Base-by-base conservation (phyloP, 2,329 filamentous ascomycete genomes). In the Aspergillus persii region DNA sequence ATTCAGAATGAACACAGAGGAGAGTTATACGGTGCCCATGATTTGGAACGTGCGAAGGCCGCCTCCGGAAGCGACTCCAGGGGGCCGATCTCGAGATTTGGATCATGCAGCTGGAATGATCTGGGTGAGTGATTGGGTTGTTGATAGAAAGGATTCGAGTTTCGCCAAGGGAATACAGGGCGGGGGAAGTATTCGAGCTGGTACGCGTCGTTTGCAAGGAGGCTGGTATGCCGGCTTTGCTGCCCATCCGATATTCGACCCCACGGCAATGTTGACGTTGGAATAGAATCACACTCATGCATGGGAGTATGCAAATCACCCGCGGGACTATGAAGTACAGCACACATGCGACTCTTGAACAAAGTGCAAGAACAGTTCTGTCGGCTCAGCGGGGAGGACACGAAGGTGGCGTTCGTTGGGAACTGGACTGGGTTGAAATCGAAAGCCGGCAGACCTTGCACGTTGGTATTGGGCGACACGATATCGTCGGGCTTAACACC, bases 281-380 rank as follows among this genome's bases (percentile, higher is more conserved):
- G 36, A 6, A n/a, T 15, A 41, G 36, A 41, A n/a, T 41, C 36
- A n/a, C 36, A 41, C 36, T 41, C 36, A n/a, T n/a, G 36, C 36
- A 41, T 57, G 27, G 54, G 54, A 27, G 54, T 57, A 36, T 57
- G 54, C 8, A 57, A 50, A n/a, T 57, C 54, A 1, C 54, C 54
- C 18, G 54, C 54, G 5, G 54, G 54, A 9, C 54, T 53, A 46
- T 57, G 49, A 15, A 57, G 33, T 6, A 57, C 54, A n/a, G 54
- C 54, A 41, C 54, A 56, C 56, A 58, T 58, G 27, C 30, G 54
- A 41, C 23, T 41, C 36, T 41, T 41, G 36, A 41, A 41, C 36
- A 41, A 2, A 15, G 36, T 41, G 36, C 36, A 41, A 15, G 36
- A 41, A 41, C 36, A 41, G 36, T n/a, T 4, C 36, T 41, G 36